Conservation (phyloP, 148 eudicot genomes). For the Polygonum maritimum region DNA sequence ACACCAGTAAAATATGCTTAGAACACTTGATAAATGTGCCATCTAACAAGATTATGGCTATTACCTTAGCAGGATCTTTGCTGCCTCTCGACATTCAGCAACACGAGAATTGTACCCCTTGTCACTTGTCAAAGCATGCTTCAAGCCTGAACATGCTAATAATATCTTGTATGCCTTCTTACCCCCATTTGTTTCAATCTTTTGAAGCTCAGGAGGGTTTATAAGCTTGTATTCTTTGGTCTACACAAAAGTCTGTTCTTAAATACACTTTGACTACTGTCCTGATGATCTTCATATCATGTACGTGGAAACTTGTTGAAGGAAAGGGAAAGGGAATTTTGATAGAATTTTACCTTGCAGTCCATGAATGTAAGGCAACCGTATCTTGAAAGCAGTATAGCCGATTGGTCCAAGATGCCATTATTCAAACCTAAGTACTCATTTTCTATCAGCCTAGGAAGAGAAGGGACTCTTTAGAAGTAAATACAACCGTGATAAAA, state of each 20-base stretch:
- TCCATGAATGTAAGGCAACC: slow-evolving; percentile 94
- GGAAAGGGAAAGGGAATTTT: background rate
- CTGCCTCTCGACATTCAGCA: slow-evolving; percentile 84
- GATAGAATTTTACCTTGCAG: slow-evolving; percentile 63
- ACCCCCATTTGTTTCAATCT: slow-evolving; percentile 20
- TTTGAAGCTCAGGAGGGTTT: slow-evolving; percentile 30
- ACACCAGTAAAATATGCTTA: background rate
- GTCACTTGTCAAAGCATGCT: slow-evolving; percentile 73
- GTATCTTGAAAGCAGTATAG: slow-evolving; percentile 72
- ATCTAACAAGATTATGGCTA: slow-evolving; percentile 14
- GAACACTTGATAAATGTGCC: background rate
- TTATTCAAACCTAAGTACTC: slow-evolving; percentile 84
- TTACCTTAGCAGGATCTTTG: slow-evolving; percentile 70
- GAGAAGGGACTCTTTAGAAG: slow-evolving; percentile 1
- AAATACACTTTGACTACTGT: background rate
- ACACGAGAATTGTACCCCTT: slow-evolving; percentile 79
- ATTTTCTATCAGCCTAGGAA: slow-evolving; percentile 82
- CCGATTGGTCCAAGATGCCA: slow-evolving; percentile 98
- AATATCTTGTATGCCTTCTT: slow-evolving; percentile 61
- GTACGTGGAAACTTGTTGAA: background rate
- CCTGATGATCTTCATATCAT: background rate
- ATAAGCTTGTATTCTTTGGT: slow-evolving; percentile 83
- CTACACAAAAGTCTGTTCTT: slow-evolving; percentile 28
- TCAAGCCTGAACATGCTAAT: slow-evolving; percentile 86
- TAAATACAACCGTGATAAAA: background rate